Base-by-base conservation (phyloP, 108 stramenopile species). In the Phaeodactylum tricornutum region DNA sequence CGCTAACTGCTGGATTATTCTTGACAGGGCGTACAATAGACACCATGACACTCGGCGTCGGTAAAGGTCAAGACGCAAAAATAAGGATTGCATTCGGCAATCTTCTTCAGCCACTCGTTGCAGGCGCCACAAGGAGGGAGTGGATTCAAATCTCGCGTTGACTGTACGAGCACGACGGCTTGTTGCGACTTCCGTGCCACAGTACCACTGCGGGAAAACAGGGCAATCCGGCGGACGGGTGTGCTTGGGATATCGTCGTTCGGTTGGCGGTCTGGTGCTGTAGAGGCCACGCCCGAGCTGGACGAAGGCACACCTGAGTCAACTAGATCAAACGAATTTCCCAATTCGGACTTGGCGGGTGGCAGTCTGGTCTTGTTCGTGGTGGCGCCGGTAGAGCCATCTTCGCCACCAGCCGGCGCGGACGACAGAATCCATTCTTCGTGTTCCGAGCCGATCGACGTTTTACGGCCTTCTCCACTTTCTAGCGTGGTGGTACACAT, bases 71-170 rank as follows among this genome's bases (percentile, higher is more conserved):
- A 41, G 25, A 96, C 82, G 47, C 76, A 74, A 60, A 98, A 98
- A 43, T 92, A 79, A 5, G 97, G 97, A 54, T 98, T 96, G 16
- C 82, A 78, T 61, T 96, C 92, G 11, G 90, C 89, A 50, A 98
- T 95, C 59, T 98, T 98, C 59, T 94, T 94, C 33, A 98, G 72
- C 96, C 96, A 98, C 55, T 96, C 94, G 52, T 80, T 94, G 71
- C 96, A 98, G 6, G 94, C 84, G 0, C 96, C 96, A 65, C 96
- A 98, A 3, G 96, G 96, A 44, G 78, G 74, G 8, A 97, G 64
- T 0, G 96, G 96, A 67, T 97, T 97, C 43, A 91, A 60, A 41
- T 91, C 89, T 61, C 71, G 41, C 4, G 37, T 40, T 4, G 59
- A 55, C 11, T 61, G 66, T 0, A 59, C 52, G 2, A 65, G 14